Evolutionary conservation across 805 yeast genomes (phyloP).

Genomic region (Zygotorulaspora florentina): DNA sequence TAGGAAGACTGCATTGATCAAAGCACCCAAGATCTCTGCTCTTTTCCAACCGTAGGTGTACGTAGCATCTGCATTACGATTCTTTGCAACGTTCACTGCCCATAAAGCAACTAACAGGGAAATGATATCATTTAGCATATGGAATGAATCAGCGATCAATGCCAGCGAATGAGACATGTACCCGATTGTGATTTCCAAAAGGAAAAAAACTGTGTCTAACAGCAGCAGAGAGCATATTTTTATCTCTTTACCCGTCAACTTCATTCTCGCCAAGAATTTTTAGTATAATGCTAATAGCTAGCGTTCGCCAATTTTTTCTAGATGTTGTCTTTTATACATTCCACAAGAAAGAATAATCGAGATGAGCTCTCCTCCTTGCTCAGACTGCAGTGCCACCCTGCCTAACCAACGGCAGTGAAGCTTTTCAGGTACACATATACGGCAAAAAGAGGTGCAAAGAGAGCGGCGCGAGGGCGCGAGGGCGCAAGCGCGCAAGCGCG

Average conservation of each 20-base stretch:
- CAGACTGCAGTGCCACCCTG: too few species aligned
- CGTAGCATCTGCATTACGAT: slow-evolving; percentile 74
- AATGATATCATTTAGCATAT: slow-evolving; percentile 92
- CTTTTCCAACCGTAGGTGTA: slow-evolving; percentile 98
- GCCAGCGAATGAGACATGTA: slow-evolving; percentile 93
- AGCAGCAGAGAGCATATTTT: slow-evolving; percentile 67
- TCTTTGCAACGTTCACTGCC: slow-evolving; percentile 91
- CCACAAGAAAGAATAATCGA: not conserved
- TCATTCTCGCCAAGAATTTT: slow-evolving; percentile 3
- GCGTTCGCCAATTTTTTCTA: not conserved
- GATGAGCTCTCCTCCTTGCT: not conserved
- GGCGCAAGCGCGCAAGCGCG: too few species aligned
- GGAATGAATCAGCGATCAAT: slow-evolving; percentile 92
- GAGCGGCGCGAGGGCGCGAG: too few species aligned
- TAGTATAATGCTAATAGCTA: not conserved
- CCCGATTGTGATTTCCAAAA: slow-evolving; percentile 79
- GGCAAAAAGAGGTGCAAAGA: too few species aligned
- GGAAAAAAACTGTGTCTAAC: slow-evolving; percentile 77
- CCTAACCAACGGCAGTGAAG: too few species aligned
- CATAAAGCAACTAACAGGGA: slow-evolving; percentile 87
- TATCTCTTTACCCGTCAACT: slow-evolving; percentile 50
- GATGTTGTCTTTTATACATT: too few species aligned
- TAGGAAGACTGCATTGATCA: slow-evolving; percentile 87
- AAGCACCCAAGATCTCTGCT: slow-evolving; percentile 94
- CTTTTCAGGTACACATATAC: too few species aligned